Evolutionary conservation across 129 eudicot species (phyloP), one percentile per base, ranked within the genome.

Genomic region (Heracleum sosnowskyi): DNA sequence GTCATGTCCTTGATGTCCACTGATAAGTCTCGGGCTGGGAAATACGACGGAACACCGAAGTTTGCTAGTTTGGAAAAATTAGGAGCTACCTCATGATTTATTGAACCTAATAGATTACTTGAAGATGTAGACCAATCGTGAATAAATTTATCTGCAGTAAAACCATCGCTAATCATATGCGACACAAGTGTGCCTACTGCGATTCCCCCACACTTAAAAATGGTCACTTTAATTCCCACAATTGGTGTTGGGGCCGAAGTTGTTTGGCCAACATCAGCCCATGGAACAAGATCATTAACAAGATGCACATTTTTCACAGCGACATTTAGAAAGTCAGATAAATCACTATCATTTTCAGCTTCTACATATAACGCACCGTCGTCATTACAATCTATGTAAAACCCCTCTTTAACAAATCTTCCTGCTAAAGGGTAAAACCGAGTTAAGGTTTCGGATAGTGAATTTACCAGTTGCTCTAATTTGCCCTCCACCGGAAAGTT

Each of bases 191-290:
- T 76, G 12, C 39, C 68, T n/a, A 85, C 28, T 1, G 68, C 83
- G 13, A 85, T 9, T 41, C 88, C 88, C 0, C 88, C 88, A 40
- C 85, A 81, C 4, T 78, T 66, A 33, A 85, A 82, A 15, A 57
- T 0, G 40, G 41, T 85, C 28, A 79, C 72, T 39, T 85, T 80
- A 34, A 84, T 5, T 57, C 79, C 64, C 40, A 51, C 17, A 26
- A 20, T 20, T 0, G 35, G 63, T 20, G 47, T 64, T 3, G 37
- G 45, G 28, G 71, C 62, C 63, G 26, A 47, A 60, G 49, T 37
- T 20, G 75, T 71, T 71, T 22, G 69, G 57, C 63, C 79, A 22
- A 71, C 12, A 39, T 37, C 40, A 77, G 66, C 77, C 39, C 66
- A 69, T 2, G 73, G 37, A 1, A 84, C 34, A 7, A 40, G 42